Evolutionary conservation across 2,329 filamentous ascomycete species (phyloP).

Genomic region (Eurotiales sp.): DNA sequence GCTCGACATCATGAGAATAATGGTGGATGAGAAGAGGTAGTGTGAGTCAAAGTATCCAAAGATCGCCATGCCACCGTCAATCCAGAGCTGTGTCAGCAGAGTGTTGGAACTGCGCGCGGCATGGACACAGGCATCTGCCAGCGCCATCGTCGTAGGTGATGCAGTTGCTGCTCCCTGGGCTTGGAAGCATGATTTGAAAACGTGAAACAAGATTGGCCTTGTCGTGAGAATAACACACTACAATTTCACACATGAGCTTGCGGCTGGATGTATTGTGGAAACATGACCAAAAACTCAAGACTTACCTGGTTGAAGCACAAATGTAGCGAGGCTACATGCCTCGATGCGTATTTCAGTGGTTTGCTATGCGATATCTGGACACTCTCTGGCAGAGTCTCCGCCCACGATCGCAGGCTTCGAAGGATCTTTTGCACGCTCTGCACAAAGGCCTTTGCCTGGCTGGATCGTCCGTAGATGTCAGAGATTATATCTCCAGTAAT

Average conservation of each 20-base stretch:
- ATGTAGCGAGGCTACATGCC: conserved; percentile 17
- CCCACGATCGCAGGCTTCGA: conserved; percentile 15
- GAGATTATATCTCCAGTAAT: conserved; percentile 17
- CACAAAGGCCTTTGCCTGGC: conserved; percentile 14
- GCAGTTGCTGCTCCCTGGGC: conserved; percentile 5
- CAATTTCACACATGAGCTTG: background rate
- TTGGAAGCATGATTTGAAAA: conserved; percentile 17
- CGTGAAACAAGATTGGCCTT: conserved; percentile 16
- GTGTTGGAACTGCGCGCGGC: conserved; percentile 16
- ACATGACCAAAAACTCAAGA: background rate
- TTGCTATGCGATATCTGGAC: conserved; percentile 13
- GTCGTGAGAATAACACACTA: conserved; percentile 17
- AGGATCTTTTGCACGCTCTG: conserved; percentile 18
- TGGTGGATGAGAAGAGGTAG: conserved; percentile 17
- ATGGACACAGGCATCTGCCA: conserved; percentile 17
- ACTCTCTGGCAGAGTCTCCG: conserved; percentile 15
- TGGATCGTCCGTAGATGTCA: conserved; percentile 16
- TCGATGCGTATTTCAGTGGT: conserved; percentile 12
- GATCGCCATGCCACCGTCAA: conserved; percentile 16
- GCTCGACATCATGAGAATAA: conserved; percentile 19
- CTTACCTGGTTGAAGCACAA: conserved; percentile 17
- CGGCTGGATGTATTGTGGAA: background rate
- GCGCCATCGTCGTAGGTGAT: conserved; percentile 16
- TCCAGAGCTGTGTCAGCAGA: conserved; percentile 20
- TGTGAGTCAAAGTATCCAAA: conserved; percentile 17